phyloP scores from a whole-genome alignment of 352 stramenopile species.

The Phytophthora europaea region DNA sequence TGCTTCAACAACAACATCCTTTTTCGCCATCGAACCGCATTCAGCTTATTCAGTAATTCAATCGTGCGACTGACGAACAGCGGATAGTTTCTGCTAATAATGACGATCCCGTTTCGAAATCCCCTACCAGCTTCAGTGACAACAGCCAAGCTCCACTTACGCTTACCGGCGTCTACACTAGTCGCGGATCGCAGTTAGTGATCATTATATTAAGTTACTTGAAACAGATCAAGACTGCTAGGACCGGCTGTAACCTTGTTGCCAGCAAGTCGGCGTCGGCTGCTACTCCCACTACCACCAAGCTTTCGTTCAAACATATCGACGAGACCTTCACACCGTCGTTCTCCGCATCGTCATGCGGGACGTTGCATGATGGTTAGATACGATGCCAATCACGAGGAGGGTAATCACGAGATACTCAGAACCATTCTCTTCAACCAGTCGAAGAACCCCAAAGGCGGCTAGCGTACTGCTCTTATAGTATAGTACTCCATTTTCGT shows the following conservation, averaged over 20 bases:
- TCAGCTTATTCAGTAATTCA: too few relatives aligned
- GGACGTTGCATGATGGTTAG: background rate
- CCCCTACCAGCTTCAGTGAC: too few relatives aligned
- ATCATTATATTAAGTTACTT: background rate
- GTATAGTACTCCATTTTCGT: slow-evolving; percentile 16
- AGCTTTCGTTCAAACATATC: slow-evolving; percentile 17
- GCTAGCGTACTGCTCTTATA: slow-evolving; percentile 21
- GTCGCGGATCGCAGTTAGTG: too few relatives aligned
- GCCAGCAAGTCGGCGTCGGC: background rate
- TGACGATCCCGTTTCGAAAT: too few relatives aligned
- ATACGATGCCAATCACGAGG: slow-evolving; percentile 23
- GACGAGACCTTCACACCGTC: slow-evolving; percentile 2
- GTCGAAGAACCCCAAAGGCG: slow-evolving; percentile 19
- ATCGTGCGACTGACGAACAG: too few relatives aligned
- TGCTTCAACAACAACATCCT: too few relatives aligned
- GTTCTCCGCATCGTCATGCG: slow-evolving; percentile 12
- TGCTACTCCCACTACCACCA: slow-evolving; percentile 7
- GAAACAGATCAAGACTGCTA: background rate
- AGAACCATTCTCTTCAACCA: slow-evolving; percentile 9
- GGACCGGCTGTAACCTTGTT: slow-evolving; percentile 18
- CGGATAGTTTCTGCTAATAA: too few relatives aligned
- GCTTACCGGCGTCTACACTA: too few relatives aligned
- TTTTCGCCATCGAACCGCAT: too few relatives aligned
- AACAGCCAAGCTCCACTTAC: background rate
- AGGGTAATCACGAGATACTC: slow-evolving; percentile 30